Conservation (phyloP, 805 yeast species). For the Saccharomycopsis selenospora region DNA sequence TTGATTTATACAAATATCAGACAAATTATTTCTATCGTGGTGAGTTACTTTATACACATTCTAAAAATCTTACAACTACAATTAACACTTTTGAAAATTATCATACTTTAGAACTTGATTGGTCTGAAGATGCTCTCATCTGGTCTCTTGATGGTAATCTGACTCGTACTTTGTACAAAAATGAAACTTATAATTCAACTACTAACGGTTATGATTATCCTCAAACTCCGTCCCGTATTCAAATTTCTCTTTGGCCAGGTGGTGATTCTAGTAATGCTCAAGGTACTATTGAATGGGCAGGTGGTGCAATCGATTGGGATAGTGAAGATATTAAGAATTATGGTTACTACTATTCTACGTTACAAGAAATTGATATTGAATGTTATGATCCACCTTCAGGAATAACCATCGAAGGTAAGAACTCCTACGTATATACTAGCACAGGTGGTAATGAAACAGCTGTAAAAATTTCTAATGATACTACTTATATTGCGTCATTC, state of each 20-base stretch:
- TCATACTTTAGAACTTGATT: conserved; percentile 73
- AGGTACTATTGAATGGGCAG: conserved; percentile 80
- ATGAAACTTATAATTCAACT: conserved; percentile 59
- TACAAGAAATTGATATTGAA: conserved; percentile 52
- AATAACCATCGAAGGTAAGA: conserved; percentile 38
- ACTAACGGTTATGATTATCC: conserved; percentile 50
- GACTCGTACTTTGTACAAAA: conserved; percentile 57
- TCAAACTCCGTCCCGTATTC: conserved; percentile 69
- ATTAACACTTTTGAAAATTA: conserved; percentile 58
- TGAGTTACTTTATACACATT: conserved; percentile 57
- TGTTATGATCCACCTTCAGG: conserved; percentile 69
- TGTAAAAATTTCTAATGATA: conserved; percentile 55
- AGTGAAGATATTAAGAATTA: conserved; percentile 60
- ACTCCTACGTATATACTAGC: conserved; percentile 48
- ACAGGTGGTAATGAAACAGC: conserved; percentile 40
- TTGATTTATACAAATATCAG: conserved; percentile 58
- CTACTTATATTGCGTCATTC: conserved; percentile 50
- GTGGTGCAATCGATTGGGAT: conserved; percentile 82
- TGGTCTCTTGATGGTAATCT: conserved; percentile 70
- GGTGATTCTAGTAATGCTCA: conserved; percentile 45
- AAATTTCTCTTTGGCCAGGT: conserved; percentile 74
- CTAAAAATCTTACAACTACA: conserved; percentile 34
- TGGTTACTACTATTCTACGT: conserved; percentile 73
- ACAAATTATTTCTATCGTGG: conserved; percentile 80
- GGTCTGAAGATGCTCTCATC: conserved; percentile 62